Percentiles rank a stretch among this genome's conserved stretches.
These are phyloP conservation scores for Pontederia paniculata DNA, from an alignment of 176 grass and related monocot genomes.

Conservation along the genomic window DNA sequence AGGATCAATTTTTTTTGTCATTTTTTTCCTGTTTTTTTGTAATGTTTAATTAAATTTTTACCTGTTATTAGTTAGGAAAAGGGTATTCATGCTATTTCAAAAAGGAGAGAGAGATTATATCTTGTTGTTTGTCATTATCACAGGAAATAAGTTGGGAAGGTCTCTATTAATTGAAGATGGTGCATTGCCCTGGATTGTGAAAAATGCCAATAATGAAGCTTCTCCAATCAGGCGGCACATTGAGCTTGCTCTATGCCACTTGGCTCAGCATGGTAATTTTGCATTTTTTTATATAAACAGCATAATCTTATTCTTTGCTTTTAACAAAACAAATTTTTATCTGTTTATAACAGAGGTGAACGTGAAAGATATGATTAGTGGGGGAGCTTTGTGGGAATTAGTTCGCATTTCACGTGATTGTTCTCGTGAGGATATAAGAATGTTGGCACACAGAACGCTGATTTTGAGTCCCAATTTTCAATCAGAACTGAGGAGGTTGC, in stretches of 20 bases:
- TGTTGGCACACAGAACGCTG: conserved; percentile 62
- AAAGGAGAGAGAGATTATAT: too few relatives aligned
- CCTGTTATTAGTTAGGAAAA: too few relatives aligned
- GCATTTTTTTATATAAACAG: background rate
- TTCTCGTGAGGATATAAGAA: conserved; percentile 89
- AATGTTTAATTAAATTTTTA: too few relatives aligned
- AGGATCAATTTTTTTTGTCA: too few relatives aligned
- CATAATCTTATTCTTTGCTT: background rate
- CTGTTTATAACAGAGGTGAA: conserved; percentile 60
- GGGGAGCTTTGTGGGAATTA: conserved; percentile 94
- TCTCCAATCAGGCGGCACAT: conserved; percentile 92
- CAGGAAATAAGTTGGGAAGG: conserved; percentile 71
- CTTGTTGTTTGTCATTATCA: background rate
- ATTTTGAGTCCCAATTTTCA: conserved; percentile 77
- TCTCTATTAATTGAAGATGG: conserved; percentile 91
- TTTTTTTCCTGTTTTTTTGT: too few relatives aligned
- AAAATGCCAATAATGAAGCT: conserved; percentile 97
- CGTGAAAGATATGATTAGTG: conserved; percentile 63
- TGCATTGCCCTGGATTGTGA: conserved; percentile 88
- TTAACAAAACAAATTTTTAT: conserved; percentile 4
- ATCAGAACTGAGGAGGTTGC: conserved; percentile 74
- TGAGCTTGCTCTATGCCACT: conserved; percentile 88
- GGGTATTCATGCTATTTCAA: too few relatives aligned
- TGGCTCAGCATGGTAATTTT: conserved; percentile 82
- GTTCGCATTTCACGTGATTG: conserved; percentile 92